Evolutionary conservation across 768 basidiomycete genomes (phyloP).

Genomic region (Amanita rimosa): DNA sequence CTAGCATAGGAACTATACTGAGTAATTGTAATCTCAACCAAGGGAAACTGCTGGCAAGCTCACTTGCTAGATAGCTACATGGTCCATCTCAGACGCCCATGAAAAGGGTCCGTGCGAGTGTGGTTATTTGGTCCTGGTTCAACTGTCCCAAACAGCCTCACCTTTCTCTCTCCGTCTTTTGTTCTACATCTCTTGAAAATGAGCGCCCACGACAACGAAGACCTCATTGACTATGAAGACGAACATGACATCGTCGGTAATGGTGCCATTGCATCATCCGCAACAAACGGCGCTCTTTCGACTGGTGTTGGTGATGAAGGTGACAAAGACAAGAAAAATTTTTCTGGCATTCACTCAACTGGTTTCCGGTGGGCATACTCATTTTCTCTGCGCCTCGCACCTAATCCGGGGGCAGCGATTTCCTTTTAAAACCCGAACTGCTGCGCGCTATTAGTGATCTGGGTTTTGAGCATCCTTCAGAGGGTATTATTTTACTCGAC

Average conservation of each 20-base stretch:
- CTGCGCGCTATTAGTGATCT: slow-evolving; percentile 96
- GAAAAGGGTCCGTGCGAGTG: slow-evolving; percentile 25
- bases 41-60: background rate
- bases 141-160: slow-evolving; percentile 15
- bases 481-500: slow-evolving; percentile 49
- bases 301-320: slow-evolving; percentile 40
- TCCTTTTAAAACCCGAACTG: slow-evolving; percentile 94
- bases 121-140: slow-evolving; percentile 20
- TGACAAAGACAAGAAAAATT: slow-evolving; percentile 93
- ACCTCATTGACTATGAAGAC: slow-evolving; percentile 92
- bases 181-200: slow-evolving; percentile 25
- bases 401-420: slow-evolving; percentile 54
- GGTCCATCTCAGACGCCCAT: background rate
- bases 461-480: slow-evolving; percentile 99
- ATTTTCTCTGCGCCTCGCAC: slow-evolving; percentile 4
- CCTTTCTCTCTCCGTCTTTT: slow-evolving; percentile 11
- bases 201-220: slow-evolving; percentile 82
- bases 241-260: slow-evolving; percentile 71
- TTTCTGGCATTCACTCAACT: slow-evolving; percentile 99
- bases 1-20: no score
- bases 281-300: slow-evolving; percentile 37
- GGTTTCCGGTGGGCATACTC: slow-evolving; percentile 73
- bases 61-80: background rate
- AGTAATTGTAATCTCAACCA: background rate
- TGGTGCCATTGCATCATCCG: slow-evolving; percentile 33